Base-by-base conservation (phyloP, 2,329 filamentous ascomycete genomes). In the Fusarium phyllophilum region DNA sequence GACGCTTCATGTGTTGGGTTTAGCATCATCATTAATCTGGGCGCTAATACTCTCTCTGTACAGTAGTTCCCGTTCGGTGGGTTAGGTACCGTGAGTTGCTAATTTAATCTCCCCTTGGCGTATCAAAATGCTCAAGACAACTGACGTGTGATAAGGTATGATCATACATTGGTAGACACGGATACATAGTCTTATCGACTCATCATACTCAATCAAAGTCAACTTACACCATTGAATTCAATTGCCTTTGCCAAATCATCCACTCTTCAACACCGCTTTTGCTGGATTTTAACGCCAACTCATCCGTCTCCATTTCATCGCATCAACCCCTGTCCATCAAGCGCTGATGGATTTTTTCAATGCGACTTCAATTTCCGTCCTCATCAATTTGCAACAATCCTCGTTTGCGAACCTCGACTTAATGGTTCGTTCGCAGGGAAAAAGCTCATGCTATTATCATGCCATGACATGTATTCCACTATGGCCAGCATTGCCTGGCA, bases 291-390 rank as follows among this genome's bases (percentile, higher is more conserved):
- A 20, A 59, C 56, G 71, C 62, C 58, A 75, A 54, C 69, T 65
- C 38, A 60, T 64, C 65, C 55, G 65, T 57, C 65, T 73, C 69
- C 69, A 73, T 73, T 48, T 13, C 26, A 56, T 71, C 60, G 42
- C 70, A 74, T 65, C 58, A 65, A 59, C 72, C 72, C 72, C 72
- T 74, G 72, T 68, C 33, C 55, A 59, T 69, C 57, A 70, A 66
- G 55, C 59, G 59, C 67, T 54, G 66, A 59, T 70, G 51, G 46
- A 41, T 59, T 70, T 66, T 68, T 59, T 46, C 52, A 59, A 59
- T 70, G 67, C 45, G 51, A 70, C 67, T 70, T 70, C 59, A 66
- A 61, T 75, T 58, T 63, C 42, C 42, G 31, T 52, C 44, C 56
- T 58, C 66, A 56, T 72, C 38, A 62, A 73, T 70, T 49, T 65